Evolutionary conservation across 768 basidiomycete species (phyloP).

Genomic region (Collybia mongolica): DNA sequence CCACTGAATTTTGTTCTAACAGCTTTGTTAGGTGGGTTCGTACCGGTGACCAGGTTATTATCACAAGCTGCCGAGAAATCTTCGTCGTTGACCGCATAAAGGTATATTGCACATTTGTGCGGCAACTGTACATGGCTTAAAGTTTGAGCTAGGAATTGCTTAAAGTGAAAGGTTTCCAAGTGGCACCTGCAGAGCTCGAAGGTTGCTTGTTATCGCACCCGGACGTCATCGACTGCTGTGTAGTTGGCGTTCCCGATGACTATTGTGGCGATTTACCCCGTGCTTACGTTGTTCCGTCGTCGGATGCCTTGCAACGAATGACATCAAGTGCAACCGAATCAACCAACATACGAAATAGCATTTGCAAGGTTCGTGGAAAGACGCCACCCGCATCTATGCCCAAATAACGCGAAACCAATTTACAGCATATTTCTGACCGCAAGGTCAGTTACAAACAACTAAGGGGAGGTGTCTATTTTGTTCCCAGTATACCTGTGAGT

Average conservation of each 20-base stretch:
- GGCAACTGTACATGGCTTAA: background rate
- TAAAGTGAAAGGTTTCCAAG: conserved; percentile 64
- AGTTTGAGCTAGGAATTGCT: conserved; percentile 37
- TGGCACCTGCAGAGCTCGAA: conserved; percentile 73
- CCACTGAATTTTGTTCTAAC: background rate
- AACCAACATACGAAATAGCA: conserved; percentile 43
- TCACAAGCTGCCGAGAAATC: conserved; percentile 52
- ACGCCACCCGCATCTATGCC: no score
- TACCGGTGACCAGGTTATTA: conserved; percentile 65
- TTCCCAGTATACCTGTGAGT: conserved; percentile 56
- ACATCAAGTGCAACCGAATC: conserved; percentile 22
- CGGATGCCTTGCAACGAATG: conserved; percentile 34
- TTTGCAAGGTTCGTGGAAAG: conserved; percentile 33
- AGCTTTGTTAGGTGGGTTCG: conserved; percentile 52
- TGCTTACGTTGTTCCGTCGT: conserved; percentile 60
- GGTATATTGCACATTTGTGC: conserved; percentile 22
- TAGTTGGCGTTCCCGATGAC: conserved; percentile 66
- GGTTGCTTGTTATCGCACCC: conserved; percentile 58
- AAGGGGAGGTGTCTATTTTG: conserved; percentile 56
- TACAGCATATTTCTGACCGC: conserved; percentile 51
- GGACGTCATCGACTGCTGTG: conserved; percentile 61
- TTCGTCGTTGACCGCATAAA: conserved; percentile 66
- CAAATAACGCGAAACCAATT: background rate
- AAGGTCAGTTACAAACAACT: conserved; percentile 60
- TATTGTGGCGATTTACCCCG: conserved; percentile 73